These are phyloP conservation scores for Nitzschia palea DNA, from an alignment of 108 stramenopile genomes.

Conservation along the genomic window DNA sequence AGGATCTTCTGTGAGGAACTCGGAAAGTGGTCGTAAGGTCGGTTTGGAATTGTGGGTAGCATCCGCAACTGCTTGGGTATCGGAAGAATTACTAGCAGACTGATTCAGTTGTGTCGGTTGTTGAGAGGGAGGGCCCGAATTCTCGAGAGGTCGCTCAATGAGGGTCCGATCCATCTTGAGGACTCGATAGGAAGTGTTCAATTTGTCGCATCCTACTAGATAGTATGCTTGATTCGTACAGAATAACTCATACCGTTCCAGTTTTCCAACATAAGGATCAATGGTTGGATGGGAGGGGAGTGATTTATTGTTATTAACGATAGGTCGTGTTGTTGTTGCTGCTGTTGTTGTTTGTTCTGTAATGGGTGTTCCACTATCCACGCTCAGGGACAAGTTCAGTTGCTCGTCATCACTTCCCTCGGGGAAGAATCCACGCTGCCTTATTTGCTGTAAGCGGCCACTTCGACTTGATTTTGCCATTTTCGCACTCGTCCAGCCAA, in stretches of 20 bases:
- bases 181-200: conserved; percentile 62
- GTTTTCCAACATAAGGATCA: conserved; percentile 71
- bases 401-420: not conserved
- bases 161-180: conserved; percentile 86
- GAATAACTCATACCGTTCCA: conserved; percentile 81
- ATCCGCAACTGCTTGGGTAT: conserved; percentile 23
- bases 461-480: conserved; percentile 12
- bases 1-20: conserved; percentile 82
- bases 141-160: conserved; percentile 67
- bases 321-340: too few species aligned
- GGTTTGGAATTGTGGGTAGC: conserved; percentile 44
- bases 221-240: conserved; percentile 81
- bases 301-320: not conserved
- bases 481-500: too few species aligned
- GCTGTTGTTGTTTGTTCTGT: too few species aligned
- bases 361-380: too few species aligned
- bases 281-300: conserved; percentile 25
- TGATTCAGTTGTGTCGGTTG: conserved; percentile 15
- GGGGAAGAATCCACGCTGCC: conserved; percentile 3
- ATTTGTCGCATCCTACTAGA: conserved; percentile 72
- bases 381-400: too few species aligned
- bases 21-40: conserved; percentile 59
- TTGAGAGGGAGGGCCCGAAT: not conserved
- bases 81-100: conserved; percentile 9
- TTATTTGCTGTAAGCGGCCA: conserved; percentile 15